These are phyloP conservation scores for Blastomyces silverae DNA, from an alignment of 2,329 filamentous ascomycete genomes.

Conservation along the genomic window DNA sequence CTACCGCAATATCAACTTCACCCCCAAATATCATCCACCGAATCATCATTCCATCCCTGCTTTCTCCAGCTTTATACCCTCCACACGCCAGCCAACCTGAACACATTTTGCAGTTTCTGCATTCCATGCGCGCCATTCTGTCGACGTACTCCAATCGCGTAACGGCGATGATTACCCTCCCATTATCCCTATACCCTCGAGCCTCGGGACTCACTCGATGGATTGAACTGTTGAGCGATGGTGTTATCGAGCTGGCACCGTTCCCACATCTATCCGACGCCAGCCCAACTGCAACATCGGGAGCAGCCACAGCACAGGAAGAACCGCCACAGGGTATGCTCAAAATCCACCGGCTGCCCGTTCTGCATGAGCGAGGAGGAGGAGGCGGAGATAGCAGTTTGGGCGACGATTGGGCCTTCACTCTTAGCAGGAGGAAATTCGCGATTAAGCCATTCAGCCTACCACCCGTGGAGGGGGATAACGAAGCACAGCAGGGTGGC, in stretches of 20 bases:
- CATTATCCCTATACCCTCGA: constrained; percentile 72
- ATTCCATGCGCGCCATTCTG: constrained; percentile 67
- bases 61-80: constrained; percentile 80
- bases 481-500: constrained; percentile 51
- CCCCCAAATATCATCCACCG: constrained; percentile 63
- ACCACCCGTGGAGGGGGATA: constrained; percentile 75
- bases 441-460: constrained; percentile 83
- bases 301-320: constrained; percentile 53
- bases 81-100: constrained; percentile 62
- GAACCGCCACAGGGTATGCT: constrained; percentile 82
- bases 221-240: constrained; percentile 79
- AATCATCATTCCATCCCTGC: constrained; percentile 72
- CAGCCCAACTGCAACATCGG: constrained; percentile 41
- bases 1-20: constrained; percentile 51
- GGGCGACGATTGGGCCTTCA: constrained; percentile 85
- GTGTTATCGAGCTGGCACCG: constrained; percentile 74
- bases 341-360: constrained; percentile 71
- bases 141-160: constrained; percentile 59
- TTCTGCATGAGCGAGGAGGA: constrained; percentile 82
- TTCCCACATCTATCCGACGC: constrained; percentile 57
- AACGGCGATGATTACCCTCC: constrained; percentile 68
- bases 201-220: constrained; percentile 69
- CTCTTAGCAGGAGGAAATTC: constrained; percentile 73
- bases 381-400: constrained; percentile 65
- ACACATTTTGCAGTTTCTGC: constrained; percentile 71